These are phyloP conservation scores for Lactarius evosmus DNA, from an alignment of 768 basidiomycete species.

Conservation along the genomic window DNA sequence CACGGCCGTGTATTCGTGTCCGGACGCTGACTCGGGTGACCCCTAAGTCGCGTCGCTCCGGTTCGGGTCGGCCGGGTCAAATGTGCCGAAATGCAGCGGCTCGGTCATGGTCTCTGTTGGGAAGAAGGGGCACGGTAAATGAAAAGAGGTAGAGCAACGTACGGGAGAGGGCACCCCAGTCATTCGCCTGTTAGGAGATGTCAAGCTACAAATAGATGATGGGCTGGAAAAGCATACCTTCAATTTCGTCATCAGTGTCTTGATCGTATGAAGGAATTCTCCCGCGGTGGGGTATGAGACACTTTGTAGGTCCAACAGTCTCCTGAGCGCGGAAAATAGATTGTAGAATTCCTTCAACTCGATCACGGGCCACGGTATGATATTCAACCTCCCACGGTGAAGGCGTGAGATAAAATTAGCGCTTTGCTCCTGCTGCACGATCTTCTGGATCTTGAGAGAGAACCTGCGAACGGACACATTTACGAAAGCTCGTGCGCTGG, in stretches of 20 bases:
- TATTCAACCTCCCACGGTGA: constrained; percentile 52
- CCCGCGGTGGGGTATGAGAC: constrained; percentile 50
- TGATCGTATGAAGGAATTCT: no score
- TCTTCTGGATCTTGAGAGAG: constrained; percentile 53
- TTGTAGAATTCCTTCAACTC: constrained; percentile 58
- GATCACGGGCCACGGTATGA: constrained; percentile 66
- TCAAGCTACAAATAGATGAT: neutral
- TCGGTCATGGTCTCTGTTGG: constrained; percentile 46
- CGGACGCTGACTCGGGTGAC: no score
- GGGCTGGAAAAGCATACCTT: constrained; percentile 45
- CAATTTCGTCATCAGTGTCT: constrained; percentile 61
- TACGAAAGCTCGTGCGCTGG: neutral
- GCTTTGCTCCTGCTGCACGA: constrained; percentile 58
- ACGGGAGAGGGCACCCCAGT: constrained; percentile 66
- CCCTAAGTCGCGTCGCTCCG: no score
- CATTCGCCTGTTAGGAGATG: constrained; percentile 45
- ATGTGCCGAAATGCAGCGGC: no score
- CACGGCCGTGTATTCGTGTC: no score
- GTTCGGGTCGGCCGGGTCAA: no score
- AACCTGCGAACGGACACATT: constrained; percentile 56
- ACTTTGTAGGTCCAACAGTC: constrained; percentile 45
- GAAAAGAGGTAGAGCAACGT: constrained; percentile 28
- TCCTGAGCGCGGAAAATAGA: constrained; percentile 47
- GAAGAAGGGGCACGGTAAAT: neutral
- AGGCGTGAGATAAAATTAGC: constrained; percentile 62